Evolutionary conservation across 2,329 filamentous ascomycete genomes (phyloP).

Genomic region (Pseudogymnoascus sp.): DNA sequence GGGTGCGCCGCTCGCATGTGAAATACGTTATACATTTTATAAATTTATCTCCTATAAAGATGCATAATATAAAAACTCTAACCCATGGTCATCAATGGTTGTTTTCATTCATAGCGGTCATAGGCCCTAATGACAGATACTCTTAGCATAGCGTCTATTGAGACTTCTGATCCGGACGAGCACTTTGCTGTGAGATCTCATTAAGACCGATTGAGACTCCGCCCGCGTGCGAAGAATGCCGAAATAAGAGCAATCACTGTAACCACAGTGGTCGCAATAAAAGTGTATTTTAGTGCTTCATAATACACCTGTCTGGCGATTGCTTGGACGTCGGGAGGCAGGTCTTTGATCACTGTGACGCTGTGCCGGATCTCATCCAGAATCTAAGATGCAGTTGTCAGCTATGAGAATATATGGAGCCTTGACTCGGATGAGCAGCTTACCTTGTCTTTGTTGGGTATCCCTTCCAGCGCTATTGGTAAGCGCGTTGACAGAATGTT

Average conservation of each 20-base stretch:
- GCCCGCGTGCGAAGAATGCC: slow-evolving; percentile 34
- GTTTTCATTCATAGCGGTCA: not conserved
- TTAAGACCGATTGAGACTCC: slow-evolving; percentile 14
- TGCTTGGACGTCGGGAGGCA: slow-evolving; percentile 48
- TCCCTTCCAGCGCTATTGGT: slow-evolving; percentile 42
- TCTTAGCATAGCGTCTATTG: not conserved
- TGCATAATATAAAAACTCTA: not conserved
- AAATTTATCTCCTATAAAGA: not conserved
- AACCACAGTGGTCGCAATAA: slow-evolving; percentile 44
- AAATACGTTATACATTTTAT: not conserved
- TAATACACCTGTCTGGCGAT: slow-evolving; percentile 51
- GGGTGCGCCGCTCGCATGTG: no score
- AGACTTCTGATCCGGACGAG: not conserved
- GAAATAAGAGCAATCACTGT: slow-evolving; percentile 41
- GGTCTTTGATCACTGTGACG: slow-evolving; percentile 42
- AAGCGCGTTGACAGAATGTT: slow-evolving; percentile 49
- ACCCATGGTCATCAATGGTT: not conserved
- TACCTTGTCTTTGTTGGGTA: slow-evolving; percentile 52
- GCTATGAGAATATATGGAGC: no score
- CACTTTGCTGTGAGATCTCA: not conserved
- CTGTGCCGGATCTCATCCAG: slow-evolving; percentile 55
- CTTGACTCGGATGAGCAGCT: no score
- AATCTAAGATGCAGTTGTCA: slow-evolving; percentile 35
- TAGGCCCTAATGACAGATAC: not conserved
- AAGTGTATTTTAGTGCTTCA: slow-evolving; percentile 46